Evolutionary conservation across 225 moss, liverwort and hornwort genomes (phyloP), one percentile per base, ranked within the genome.

Genomic region (Sphagnum contortum): DNA sequence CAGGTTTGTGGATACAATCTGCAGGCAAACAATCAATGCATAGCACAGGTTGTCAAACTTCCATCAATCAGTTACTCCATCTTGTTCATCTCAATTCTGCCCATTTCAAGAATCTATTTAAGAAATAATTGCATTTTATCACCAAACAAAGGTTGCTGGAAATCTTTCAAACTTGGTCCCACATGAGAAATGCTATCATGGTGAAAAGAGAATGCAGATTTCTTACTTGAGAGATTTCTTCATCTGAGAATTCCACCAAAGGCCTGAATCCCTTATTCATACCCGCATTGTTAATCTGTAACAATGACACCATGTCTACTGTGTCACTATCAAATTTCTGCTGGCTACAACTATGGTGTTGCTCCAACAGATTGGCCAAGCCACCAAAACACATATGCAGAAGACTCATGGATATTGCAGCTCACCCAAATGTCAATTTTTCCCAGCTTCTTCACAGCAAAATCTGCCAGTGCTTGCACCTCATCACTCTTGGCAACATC

Each of bases 211-310:
- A 29, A 0, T 29, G 29, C 29, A 29, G 29, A 1, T 29, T 29
- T 29, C 14, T 44, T 55, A 90, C 90, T 86, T 91, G 85, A 48
- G 78, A 66, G 49, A 94, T 74, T 78, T 94, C 94, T 79, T 87
- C 88, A 65, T 83, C 85, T 48, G 94, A 79, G 75, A 91, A 91
- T 60, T 91, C 94, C 48, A 94, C 70, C 9, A 94, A 76, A 60
- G 94, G 91, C 57, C 87, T 88, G 65, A 94, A 94, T 48, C 94
- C 94, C 73, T 91, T 91, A 50, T 91, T 94, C 73, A 91, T 87
- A 69, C 94, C 89, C 57, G 94, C 94, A 68, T 94, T 94, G 51
- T 91, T 94, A n/a, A 94, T 83, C 90, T 87, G 69, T 55, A 29
- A 29, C 29, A 29, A 29, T 71, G 12, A 29, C 52, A 49, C 5